phyloP scores from a whole-genome alignment of 345 rosid genomes.

The Gossypium anomalum region DNA sequence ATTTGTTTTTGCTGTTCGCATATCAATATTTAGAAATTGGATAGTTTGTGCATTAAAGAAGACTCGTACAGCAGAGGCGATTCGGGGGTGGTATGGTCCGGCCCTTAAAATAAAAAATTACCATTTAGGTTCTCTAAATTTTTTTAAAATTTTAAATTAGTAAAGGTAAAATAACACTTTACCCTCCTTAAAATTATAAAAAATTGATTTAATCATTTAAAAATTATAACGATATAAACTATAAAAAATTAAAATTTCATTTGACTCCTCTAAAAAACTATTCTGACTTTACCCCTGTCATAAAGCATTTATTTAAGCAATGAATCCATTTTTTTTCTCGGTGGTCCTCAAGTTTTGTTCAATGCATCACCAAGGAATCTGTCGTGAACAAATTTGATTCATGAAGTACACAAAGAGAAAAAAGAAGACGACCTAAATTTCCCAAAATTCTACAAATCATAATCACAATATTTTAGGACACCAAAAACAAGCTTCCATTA shows the following conservation, averaged over 20 bases:
- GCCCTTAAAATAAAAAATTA: fast-evolving
- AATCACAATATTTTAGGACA: background rate
- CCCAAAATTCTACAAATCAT: background rate
- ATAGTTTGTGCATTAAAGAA: background rate
- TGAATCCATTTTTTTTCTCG: background rate
- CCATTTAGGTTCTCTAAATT: fast-evolving
- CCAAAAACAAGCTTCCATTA: background rate
- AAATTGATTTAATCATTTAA: no score
- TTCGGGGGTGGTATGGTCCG: no score
- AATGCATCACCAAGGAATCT: background rate
- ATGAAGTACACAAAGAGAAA: background rate
- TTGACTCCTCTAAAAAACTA: fast-evolving
- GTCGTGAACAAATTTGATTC: background rate
- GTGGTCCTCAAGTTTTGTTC: constrained; percentile 6
- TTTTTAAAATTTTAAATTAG: no score
- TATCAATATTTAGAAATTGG: background rate
- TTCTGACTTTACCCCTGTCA: fast-evolving
- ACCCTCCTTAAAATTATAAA: no score
- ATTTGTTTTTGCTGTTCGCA: background rate
- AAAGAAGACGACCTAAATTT: background rate
- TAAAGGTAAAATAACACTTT: fast-evolving
- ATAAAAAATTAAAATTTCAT: no score
- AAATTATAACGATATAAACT: no score
- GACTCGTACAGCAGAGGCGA: background rate
- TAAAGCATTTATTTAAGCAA: background rate